A percentile compares a stretch with the other conserved stretches of the same genome.
Evolutionary conservation across 2,329 filamentous ascomycete species (phyloP).

Genomic region (Xylariales sp.): DNA sequence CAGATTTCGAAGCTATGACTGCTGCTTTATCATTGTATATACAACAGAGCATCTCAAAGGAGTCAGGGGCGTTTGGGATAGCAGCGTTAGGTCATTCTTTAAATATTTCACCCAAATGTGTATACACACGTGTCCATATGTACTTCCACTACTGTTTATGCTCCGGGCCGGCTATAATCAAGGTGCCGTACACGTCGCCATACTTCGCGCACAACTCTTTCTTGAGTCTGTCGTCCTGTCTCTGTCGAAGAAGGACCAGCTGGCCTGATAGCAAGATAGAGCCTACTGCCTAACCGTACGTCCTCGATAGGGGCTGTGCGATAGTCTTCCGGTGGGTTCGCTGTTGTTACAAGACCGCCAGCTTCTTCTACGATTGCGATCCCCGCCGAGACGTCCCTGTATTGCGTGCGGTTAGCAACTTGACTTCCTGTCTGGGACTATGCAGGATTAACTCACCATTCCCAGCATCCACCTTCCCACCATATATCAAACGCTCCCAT

Average conservation of each 20-base stretch:
- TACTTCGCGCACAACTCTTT: conserved; percentile 65
- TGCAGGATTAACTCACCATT: conserved; percentile 47
- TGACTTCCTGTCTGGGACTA: conserved; percentile 14
- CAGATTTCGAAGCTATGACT: conserved; percentile 26
- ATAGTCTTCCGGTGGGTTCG: conserved; percentile 60
- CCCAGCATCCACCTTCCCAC: conserved; percentile 81
- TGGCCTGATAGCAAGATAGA: conserved; percentile 69
- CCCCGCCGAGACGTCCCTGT: conserved; percentile 66
- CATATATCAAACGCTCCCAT: conserved; percentile 75
- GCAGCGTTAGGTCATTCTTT: no score
- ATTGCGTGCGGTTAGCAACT: background rate
- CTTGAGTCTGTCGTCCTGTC: conserved; percentile 62
- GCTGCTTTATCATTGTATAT: no score
- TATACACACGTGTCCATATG: no score
- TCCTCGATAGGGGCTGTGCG: conserved; percentile 53
- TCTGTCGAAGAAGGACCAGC: conserved; percentile 58
- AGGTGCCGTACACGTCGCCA: conserved; percentile 64
- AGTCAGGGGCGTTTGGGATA: no score
- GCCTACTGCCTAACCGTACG: conserved; percentile 58
- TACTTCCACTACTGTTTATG: no score
- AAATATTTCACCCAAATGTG: no score
- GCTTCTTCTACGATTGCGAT: conserved; percentile 70
- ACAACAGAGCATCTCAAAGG: no score
- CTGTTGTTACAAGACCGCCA: conserved; percentile 68
- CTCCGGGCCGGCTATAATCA: conserved; percentile 63